phyloP scores from a whole-genome alignment of 2,329 filamentous ascomycete genomes.

The Exophiala dermatitidis region DNA sequence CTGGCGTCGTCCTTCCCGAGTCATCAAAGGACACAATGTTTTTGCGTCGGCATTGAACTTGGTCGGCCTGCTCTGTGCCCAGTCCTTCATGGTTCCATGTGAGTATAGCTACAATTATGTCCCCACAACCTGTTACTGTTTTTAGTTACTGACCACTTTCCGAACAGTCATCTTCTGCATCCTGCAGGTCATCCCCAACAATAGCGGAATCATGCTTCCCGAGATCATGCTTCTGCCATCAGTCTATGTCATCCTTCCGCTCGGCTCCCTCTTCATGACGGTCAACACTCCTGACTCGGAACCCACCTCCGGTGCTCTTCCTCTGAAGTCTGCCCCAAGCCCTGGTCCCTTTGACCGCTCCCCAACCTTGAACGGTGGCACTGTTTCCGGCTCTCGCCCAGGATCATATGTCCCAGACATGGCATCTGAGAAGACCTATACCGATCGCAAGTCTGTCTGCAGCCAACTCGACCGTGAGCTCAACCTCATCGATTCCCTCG shows the following conservation, averaged over 20 bases:
- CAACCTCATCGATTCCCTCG: conserved; percentile 11
- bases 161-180: conserved; percentile 21
- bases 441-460: background rate
- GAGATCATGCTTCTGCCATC: conserved; percentile 17
- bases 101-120: conserved; percentile 1
- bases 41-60: conserved; percentile 21
- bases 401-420: background rate
- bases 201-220: conserved; percentile 4
- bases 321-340: background rate
- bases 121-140: background rate
- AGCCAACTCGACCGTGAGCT: conserved; percentile 9
- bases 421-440: background rate
- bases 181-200: conserved; percentile 8
- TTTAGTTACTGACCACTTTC: background rate
- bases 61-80: conserved; percentile 17
- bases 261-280: conserved; percentile 22
- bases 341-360: conserved; percentile 1
- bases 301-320: background rate
- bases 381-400: conserved; percentile 1
- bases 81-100: conserved; percentile 22
- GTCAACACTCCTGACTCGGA: conserved; percentile 7
- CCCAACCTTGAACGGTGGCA: conserved; percentile 2
- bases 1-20: conserved; percentile 13
- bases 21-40: conserved; percentile 9
- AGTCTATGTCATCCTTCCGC: conserved; percentile 18